Conservation (phyloP, 176 grass and related monocot species). For the sorghum (Sorghum bicolor) region Sorghum_bicolor_NCBIv3 NC_012873.2:52985001-52985500, state of each 20-base stretch:
- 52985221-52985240: slow-evolving; percentile 74
- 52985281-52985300: slow-evolving; percentile 24
- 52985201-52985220: slow-evolving; percentile 57
- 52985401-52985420: slow-evolving; percentile 82
- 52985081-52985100: slow-evolving; percentile 69
- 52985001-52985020: slow-evolving; percentile 14
- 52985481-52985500: slow-evolving; percentile 53
- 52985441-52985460: slow-evolving; percentile 76
- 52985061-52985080: slow-evolving; percentile 78
- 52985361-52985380: slow-evolving; percentile 67
- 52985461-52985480: slow-evolving; percentile 37
- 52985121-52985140: slow-evolving; percentile 72
- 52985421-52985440: slow-evolving; percentile 81
- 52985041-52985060: slow-evolving; percentile 44
- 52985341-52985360: slow-evolving; percentile 61
- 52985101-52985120: slow-evolving; percentile 55
- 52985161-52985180: slow-evolving; percentile 45
- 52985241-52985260: slow-evolving; percentile 87
- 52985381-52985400: slow-evolving; percentile 65
- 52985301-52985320: slow-evolving; percentile 13
- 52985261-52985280: slow-evolving; percentile 31
- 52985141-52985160: slow-evolving; percentile 70
- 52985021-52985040: slow-evolving; percentile 62
- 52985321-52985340: background rate
- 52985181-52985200: slow-evolving; percentile 42